phyloP scores from a whole-genome alignment of 2,329 filamentous ascomycete species.

The Gnomoniopsis smithogilvyi region DNA sequence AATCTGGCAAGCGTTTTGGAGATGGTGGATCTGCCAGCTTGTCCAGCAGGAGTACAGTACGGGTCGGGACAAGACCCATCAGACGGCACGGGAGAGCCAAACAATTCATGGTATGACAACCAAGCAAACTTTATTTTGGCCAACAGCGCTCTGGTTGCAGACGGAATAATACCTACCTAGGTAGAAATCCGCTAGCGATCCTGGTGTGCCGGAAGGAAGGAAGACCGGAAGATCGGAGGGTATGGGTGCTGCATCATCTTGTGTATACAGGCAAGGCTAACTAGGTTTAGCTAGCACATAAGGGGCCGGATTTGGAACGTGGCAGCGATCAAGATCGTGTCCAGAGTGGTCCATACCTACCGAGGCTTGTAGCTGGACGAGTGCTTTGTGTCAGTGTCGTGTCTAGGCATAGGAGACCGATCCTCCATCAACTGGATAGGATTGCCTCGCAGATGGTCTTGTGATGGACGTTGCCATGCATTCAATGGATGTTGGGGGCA shows the following conservation, averaged over 20 bases:
- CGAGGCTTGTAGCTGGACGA: no score
- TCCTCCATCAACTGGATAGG: background rate
- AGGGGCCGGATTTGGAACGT: background rate
- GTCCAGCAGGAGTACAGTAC: background rate
- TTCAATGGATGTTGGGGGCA: background rate
- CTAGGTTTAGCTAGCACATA: slow-evolving; percentile 1
- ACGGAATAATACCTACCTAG: background rate
- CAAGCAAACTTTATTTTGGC: background rate
- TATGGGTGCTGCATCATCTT: background rate
- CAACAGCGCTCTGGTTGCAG: background rate
- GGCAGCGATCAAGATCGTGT: background rate
- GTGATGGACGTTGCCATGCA: background rate
- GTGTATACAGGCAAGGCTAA: background rate
- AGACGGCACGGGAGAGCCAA: background rate
- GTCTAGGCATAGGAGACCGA: background rate
- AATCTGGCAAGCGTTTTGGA: background rate
- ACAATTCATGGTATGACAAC: background rate
- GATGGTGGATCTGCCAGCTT: no score
- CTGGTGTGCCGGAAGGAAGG: background rate
- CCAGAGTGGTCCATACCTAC: background rate
- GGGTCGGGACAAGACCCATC: background rate
- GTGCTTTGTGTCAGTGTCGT: background rate
- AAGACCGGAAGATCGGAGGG: background rate
- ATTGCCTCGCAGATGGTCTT: background rate
- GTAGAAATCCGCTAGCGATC: background rate